Percentiles rank a stretch among this genome's conserved stretches.
Evolutionary conservation across 2,329 filamentous ascomycete species (phyloP).

Genomic region (Aspergillus glaucus): DNA sequence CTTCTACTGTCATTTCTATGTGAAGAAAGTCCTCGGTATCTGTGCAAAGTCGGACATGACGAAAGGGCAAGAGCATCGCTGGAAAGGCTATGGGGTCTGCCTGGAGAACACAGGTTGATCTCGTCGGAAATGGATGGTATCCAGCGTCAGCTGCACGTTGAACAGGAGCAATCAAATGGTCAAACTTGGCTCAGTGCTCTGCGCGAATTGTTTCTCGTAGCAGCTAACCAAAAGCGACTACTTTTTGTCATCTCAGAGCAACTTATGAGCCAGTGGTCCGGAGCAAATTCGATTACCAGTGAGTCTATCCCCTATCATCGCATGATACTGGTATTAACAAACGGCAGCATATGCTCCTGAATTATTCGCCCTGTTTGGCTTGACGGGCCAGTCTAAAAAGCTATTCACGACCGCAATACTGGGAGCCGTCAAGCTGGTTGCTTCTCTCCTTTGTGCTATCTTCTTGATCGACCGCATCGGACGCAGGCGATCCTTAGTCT

Average conservation of each 20-base stretch:
- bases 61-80: neutral
- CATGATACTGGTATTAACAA: neutral
- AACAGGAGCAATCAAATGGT: neutral
- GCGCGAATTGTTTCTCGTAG: constrained; percentile 47
- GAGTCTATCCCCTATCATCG: neutral
- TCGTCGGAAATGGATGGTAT: constrained; percentile 1
- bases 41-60: constrained; percentile 45
- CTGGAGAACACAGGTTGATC: constrained; percentile 1
- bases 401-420: constrained; percentile 68
- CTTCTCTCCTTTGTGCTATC: constrained; percentile 61
- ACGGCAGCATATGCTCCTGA: constrained; percentile 56
- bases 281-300: constrained; percentile 64
- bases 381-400: constrained; percentile 59
- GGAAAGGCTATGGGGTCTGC: neutral
- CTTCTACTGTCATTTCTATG: constrained; percentile 60
- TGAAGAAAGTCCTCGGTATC: constrained; percentile 59
- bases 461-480: constrained; percentile 72
- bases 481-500: constrained; percentile 52
- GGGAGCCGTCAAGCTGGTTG: constrained; percentile 64
- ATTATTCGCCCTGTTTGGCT: constrained; percentile 64
- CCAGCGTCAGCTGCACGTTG: neutral
- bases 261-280: constrained; percentile 65
- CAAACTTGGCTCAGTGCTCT: neutral
- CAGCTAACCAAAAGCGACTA: constrained; percentile 63
- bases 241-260: constrained; percentile 61